Percentiles rank a stretch among this genome's conserved stretches.
Evolutionary conservation across 495 filamentous ascomycete species (phyloP).

Genomic region (Xylaria sp.): DNA sequence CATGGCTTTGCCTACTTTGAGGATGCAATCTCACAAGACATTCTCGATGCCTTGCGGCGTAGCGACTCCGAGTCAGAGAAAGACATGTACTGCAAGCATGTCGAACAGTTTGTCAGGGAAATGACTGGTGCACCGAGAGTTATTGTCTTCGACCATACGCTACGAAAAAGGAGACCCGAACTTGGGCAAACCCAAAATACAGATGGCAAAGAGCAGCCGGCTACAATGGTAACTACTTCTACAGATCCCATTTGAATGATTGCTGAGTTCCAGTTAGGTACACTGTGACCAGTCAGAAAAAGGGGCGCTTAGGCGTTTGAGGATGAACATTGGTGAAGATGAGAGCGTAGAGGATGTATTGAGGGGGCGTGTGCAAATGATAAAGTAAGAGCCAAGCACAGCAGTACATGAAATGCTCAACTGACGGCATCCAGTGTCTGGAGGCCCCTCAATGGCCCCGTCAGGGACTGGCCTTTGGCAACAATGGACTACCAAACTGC

Average conservation of each 20-base stretch:
- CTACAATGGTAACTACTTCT: background rate
- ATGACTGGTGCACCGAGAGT: conserved; percentile 27
- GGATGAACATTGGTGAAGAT: background rate
- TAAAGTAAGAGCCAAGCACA: background rate
- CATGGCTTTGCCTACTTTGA: conserved; percentile 8
- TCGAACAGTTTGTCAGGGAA: conserved; percentile 25
- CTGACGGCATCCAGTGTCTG: conserved; percentile 24
- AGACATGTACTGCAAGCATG: background rate
- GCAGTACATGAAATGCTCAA: background rate
- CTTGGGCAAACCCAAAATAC: conserved; percentile 12
- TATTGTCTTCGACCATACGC: conserved; percentile 32
- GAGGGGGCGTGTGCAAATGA: background rate
- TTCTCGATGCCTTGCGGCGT: background rate
- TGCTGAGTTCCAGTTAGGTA: conserved; percentile 14
- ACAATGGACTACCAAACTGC: conserved; percentile 28
- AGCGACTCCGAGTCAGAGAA: background rate
- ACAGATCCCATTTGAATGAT: background rate
- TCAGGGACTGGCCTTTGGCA: conserved; percentile 32
- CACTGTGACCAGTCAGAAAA: conserved; percentile 28
- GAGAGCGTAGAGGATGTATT: background rate
- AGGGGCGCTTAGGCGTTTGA: conserved; percentile 11
- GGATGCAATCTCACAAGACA: background rate
- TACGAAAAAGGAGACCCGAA: conserved; percentile 9
- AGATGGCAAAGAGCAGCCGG: conserved; percentile 23
- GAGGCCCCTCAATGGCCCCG: conserved; percentile 28